A percentile compares a stretch with the other conserved stretches of the same genome.
These are phyloP conservation scores for Jimgerdemannia lactiflua DNA, from an alignment of 192 early-diverging fungal species.

Conservation along the genomic window DNA sequence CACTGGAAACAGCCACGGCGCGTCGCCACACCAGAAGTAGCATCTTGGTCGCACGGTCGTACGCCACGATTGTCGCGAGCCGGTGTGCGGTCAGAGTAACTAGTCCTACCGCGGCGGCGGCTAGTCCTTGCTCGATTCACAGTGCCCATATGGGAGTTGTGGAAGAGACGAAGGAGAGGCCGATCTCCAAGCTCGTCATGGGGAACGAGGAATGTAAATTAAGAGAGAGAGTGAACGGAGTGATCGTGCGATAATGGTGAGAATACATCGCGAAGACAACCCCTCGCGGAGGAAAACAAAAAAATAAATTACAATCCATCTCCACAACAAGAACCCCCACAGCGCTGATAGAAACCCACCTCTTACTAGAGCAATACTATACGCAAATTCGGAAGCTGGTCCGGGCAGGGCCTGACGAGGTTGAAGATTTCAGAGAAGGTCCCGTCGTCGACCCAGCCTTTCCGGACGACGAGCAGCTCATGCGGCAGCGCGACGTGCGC, in stretches of 20 bases:
- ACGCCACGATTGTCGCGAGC: conserved; percentile 35
- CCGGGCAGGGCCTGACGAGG: conserved; percentile 66
- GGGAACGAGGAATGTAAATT: conserved; percentile 35
- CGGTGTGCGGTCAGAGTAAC: conserved; percentile 54
- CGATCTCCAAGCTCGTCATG: conserved; percentile 36
- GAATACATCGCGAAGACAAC: neutral
- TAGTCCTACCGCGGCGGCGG: conserved; percentile 54
- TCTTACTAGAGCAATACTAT: conserved; percentile 46
- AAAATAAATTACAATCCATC: too few relatives aligned
- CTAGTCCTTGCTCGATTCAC: conserved; percentile 50
- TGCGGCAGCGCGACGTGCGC: conserved; percentile 57
- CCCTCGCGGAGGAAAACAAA: too few relatives aligned
- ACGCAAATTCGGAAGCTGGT: conserved; percentile 49
- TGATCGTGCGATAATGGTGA: neutral
- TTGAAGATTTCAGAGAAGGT: conserved; percentile 66
- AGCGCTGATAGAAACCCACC: conserved; percentile 44
- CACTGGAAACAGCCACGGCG: conserved; percentile 49
- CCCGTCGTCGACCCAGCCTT: conserved; percentile 48
- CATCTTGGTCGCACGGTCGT: conserved; percentile 29
- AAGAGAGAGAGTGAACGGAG: conserved; percentile 4
- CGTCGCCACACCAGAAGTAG: conserved; percentile 25
- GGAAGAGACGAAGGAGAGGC: conserved; percentile 26
- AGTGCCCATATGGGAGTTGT: conserved; percentile 32
- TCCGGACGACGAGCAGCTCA: conserved; percentile 49
- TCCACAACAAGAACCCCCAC: conserved; percentile 31